Evolutionary conservation across 2,329 filamentous ascomycete genomes (phyloP), one percentile per base, ranked within the genome.

Genomic region (Tolypocladium cylindrosporum): DNA sequence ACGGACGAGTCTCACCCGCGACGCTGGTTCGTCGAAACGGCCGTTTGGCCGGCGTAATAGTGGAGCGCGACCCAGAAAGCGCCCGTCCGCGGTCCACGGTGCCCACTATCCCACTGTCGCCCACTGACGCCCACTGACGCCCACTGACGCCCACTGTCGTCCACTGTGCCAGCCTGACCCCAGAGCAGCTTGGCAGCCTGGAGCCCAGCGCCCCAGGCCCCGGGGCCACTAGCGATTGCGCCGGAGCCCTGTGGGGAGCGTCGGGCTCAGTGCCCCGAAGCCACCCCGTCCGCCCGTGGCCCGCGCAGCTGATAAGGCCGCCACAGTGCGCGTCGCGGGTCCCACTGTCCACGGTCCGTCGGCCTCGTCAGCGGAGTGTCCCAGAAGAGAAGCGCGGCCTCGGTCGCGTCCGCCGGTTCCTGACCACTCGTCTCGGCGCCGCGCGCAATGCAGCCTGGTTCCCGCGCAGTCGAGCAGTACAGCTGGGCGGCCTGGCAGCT

Each of bases 11-110:
- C 55, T 54, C 52, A 56, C 36, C 21, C 55, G 53, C 36, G 40
- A 58, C 62, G 63, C 66, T 72, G 72, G 71, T 72, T 72, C 70
- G 71, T 69, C 71, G 66, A 71, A 69, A 73, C 79, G 79, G 79
- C 79, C 77, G 70, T 79, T 78, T 81, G 71, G 73, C 78, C 79
- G 79, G 79, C 77, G 72, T 75, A 81, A 82, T 80, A 79, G 79
- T 82, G 79, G 79, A 75, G 77, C 68, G 66, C 60, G 43, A 58
- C 43, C 58, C 57, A 58, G 53, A 61, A 63, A 55, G 60, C 62
- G 57, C 60, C 56, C 21, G 31, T 34, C 27, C 41, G 19, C 37
- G 56, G 31, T 34, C 27, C 41, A n/a, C 37, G 56, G 41, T 58
- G 41, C 48, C 48, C 48, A 36, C 48, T 36, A 9, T 21, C 48